phyloP scores from a whole-genome alignment of 2,329 filamentous ascomycete genomes.

The Claviceps purpurea region DNA sequence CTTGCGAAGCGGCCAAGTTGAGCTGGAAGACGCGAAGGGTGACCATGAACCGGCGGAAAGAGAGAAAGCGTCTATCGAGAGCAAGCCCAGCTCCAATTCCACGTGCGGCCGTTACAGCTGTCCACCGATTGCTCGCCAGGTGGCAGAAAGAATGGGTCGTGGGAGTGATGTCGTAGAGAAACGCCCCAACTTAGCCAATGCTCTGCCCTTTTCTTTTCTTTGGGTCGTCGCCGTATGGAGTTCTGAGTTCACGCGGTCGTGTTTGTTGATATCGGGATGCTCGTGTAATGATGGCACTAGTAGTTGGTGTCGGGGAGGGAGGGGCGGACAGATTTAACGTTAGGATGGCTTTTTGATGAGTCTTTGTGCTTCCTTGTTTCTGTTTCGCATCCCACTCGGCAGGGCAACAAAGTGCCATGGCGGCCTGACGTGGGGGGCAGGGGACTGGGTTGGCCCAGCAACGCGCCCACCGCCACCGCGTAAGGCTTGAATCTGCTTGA shows the following conservation, averaged over 20 bases:
- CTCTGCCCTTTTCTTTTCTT: background rate
- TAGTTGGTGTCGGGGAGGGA: background rate
- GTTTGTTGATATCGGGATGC: slow-evolving; percentile 1
- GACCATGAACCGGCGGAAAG: background rate
- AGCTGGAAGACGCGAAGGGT: background rate
- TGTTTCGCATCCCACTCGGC: background rate
- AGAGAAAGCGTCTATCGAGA: background rate
- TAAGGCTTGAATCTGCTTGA: background rate
- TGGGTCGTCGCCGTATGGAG: background rate
- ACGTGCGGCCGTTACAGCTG: background rate
- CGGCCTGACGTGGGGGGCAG: slow-evolving; percentile 4
- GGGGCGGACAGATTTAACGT: background rate
- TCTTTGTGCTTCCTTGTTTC: slow-evolving; percentile 1
- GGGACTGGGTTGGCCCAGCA: slow-evolving; percentile 18
- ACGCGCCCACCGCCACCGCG: slow-evolving; percentile 8
- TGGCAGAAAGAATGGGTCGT: background rate
- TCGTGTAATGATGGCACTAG: background rate
- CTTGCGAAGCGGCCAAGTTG: background rate
- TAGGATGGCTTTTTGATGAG: background rate
- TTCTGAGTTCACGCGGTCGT: background rate
- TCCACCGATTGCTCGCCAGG: slow-evolving; percentile 1
- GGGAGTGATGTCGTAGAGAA: slow-evolving; percentile 1
- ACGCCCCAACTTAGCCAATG: background rate
- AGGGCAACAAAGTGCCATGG: slow-evolving; percentile 7
- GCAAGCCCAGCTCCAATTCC: slow-evolving; percentile 1